Evolutionary conservation across 257 asterid species (phyloP), one percentile per base, ranked within the genome.

Genomic region (Euphrasia confusa): DNA sequence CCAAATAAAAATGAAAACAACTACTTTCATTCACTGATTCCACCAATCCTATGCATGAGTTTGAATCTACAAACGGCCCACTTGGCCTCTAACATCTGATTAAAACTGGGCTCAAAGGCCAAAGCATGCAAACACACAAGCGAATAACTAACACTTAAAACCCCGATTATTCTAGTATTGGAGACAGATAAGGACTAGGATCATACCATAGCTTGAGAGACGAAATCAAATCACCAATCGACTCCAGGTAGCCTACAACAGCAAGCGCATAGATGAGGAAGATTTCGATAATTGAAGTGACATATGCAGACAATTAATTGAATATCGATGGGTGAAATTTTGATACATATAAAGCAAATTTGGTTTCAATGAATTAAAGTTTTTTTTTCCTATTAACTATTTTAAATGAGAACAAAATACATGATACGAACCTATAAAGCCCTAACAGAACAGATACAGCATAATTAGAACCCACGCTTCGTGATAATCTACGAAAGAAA

Each of bases 171-270:
- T 45, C 18, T 13, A 45, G 28, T 50, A 9, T 0, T 1, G 54
- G 5, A 47, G 53, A 47, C 13, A 47, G 14, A 47, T 47, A 49
- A 17, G 55, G 14, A 7, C 3, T 11, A 61, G 48, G 26, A 58
- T 47, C 71, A 18, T 77, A 77, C 81, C 81, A 77, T 77, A 9
- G 71, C 66, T 69, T 54, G 54, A 48, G 66, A 5, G 15, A 68
- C 21, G 15, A 58, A 28, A 14, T 32, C 32, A 28, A 27, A 52
- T 28, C 71, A 44, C 66, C 68, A 47, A 63, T 58, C 18, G 47
- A 62, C 61, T 52, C 70, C 73, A 65, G 64, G 58, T 58, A 37
- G 69, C 71, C 81, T 77, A 37, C 72, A 15, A 48, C 39, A 59
- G 2, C 27, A 44, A 9, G 33, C 13, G 17, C 12, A 61, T 5